These are phyloP conservation scores for Phanerodontia chrysosporium DNA, from an alignment of 768 basidiomycete genomes.

Conservation along the genomic window DNA sequence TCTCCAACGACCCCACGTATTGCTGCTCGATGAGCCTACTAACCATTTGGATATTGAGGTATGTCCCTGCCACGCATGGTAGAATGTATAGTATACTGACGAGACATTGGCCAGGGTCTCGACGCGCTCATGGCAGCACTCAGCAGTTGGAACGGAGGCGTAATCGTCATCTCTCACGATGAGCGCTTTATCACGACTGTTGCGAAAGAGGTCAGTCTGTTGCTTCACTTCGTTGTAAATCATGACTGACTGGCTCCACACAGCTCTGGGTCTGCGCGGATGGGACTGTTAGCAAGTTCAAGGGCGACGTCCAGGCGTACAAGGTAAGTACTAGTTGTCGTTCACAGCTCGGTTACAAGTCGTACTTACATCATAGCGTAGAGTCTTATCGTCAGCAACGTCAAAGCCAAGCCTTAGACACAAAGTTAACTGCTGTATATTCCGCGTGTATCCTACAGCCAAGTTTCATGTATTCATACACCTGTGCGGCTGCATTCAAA, in stretches of 20 bases:
- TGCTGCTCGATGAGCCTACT: constrained; percentile 95
- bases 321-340: constrained; percentile 51
- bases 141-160: constrained; percentile 81
- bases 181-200: constrained; percentile 92
- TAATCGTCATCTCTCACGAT: constrained; percentile 93
- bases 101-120: constrained; percentile 58
- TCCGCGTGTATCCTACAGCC: not conserved
- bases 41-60: constrained; percentile 91
- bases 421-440: not conserved
- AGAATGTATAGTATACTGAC: not conserved
- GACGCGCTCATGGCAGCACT: constrained; percentile 90
- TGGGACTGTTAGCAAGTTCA: constrained; percentile 76
- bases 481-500: not conserved
- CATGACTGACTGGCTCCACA: not conserved
- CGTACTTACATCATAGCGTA: constrained; percentile 23
- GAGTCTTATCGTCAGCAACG: constrained; percentile 56
- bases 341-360: not conserved
- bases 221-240: not conserved
- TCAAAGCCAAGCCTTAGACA: constrained; percentile 28
- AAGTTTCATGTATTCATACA: not conserved
- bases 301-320: constrained; percentile 87
- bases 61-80: not conserved
- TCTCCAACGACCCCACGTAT: constrained; percentile 83
- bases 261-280: constrained; percentile 96
- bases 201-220: constrained; percentile 63